Evolutionary conservation across 208 protist genomes (phyloP).

Genomic region (Trypanosoma scelopori): DNA sequence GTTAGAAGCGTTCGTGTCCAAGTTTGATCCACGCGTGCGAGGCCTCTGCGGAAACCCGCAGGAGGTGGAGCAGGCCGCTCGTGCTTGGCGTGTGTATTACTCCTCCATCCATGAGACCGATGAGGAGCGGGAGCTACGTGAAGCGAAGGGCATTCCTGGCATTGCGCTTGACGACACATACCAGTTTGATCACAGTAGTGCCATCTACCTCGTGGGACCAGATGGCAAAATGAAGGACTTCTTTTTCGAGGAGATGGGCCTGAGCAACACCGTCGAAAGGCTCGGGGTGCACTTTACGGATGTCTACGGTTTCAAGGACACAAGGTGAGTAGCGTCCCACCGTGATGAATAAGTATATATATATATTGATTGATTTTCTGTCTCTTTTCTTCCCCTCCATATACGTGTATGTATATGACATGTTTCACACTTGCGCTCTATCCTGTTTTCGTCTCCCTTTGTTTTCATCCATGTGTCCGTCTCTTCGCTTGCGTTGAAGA

Average conservation of each 20-base stretch:
- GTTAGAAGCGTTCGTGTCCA: conserved; percentile 62
- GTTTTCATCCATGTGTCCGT: background rate
- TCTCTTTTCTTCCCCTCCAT: background rate
- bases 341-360: background rate
- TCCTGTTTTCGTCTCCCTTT: no score
- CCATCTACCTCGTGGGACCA: conserved; percentile 81
- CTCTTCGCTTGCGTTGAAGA: conserved; percentile 5
- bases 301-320: conserved; percentile 79
- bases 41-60: conserved; percentile 55
- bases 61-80: conserved; percentile 56
- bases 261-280: conserved; percentile 53
- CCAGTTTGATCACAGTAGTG: conserved; percentile 88
- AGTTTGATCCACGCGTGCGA: conserved; percentile 59
- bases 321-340: conserved; percentile 11
- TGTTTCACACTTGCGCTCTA: no score
- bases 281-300: conserved; percentile 68
- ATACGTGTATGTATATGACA: conserved; percentile 21
- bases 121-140: conserved; percentile 57
- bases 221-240: conserved; percentile 91
- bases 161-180: conserved; percentile 72
- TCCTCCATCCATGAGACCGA: conserved; percentile 80
- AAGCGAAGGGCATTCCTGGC: conserved; percentile 56
- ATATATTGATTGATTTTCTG: no score
- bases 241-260: conserved; percentile 86
- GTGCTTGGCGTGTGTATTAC: conserved; percentile 82